Conservation (phyloP, 2,329 filamentous ascomycete genomes). For the Aspergillus glaucus region DNA sequence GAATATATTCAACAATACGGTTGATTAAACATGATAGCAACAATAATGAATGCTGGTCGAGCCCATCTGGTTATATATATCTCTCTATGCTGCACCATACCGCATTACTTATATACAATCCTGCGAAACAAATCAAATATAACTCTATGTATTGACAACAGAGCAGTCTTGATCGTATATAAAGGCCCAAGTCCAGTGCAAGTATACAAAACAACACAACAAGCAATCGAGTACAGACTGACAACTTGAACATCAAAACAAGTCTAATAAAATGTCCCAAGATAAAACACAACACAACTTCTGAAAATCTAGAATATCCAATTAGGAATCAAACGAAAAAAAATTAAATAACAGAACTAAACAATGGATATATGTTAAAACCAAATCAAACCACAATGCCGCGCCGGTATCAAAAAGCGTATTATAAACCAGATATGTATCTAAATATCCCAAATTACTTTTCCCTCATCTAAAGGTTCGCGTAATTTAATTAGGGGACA, state of each 20-base stretch:
- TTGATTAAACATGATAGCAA: background rate
- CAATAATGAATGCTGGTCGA: too few relatives aligned
- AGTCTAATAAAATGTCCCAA: background rate
- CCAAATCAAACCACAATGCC: background rate
- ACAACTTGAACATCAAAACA: background rate
- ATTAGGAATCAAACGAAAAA: background rate
- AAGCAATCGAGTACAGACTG: too few relatives aligned
- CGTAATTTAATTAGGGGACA: background rate
- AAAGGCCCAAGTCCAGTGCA: too few relatives aligned
- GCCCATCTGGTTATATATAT: too few relatives aligned
- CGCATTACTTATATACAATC: too few relatives aligned
- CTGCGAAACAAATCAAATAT: too few relatives aligned
- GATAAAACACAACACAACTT: background rate
- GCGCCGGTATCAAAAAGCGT: background rate
- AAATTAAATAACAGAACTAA: background rate
- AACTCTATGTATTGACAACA: too few relatives aligned
- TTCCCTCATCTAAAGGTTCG: background rate
- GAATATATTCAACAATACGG: background rate
- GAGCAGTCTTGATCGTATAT: too few relatives aligned
- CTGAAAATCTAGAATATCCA: background rate
- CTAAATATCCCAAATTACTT: background rate
- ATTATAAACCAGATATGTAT: background rate
- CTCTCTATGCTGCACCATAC: too few relatives aligned
- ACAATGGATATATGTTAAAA: background rate
- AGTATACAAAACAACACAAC: too few relatives aligned